Conservation (phyloP, 2,329 filamentous ascomycete species). For the Fusarium albidum region DNA sequence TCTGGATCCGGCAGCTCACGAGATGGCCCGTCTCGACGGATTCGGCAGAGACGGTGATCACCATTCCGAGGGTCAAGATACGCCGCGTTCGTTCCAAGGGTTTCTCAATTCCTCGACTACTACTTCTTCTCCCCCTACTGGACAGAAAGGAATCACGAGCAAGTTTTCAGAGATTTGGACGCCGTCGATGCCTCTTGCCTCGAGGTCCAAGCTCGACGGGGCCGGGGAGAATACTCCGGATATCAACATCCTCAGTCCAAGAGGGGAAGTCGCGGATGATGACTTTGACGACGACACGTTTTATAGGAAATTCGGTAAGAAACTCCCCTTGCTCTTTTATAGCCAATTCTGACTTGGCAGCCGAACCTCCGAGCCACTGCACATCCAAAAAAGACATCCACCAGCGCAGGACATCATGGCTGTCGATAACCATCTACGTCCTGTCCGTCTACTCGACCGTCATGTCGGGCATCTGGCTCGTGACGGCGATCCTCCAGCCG, state of each 20-base stretch:
- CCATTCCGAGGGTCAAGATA: too few species aligned
- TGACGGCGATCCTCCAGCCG: constrained; percentile 68
- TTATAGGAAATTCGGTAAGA: constrained; percentile 44
- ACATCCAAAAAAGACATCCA: constrained; percentile 44
- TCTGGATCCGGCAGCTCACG: constrained; percentile 28
- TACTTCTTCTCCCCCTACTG: constrained; percentile 2
- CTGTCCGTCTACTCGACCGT: constrained; percentile 70
- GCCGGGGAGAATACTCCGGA: constrained; percentile 7
- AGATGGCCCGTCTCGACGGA: constrained; percentile 29
- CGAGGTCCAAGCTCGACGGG: neutral
- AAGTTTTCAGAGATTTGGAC: constrained; percentile 35
- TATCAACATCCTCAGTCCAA: constrained; percentile 23
- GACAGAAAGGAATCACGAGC: constrained; percentile 22
- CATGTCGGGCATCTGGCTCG: constrained; percentile 72
- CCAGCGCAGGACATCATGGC: constrained; percentile 52
- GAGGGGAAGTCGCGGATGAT: constrained; percentile 28
- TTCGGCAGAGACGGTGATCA: constrained; percentile 30
- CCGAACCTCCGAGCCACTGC: constrained; percentile 45
- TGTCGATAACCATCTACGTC: constrained; percentile 55
- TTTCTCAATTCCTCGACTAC: constrained; percentile 20
- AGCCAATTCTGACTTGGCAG: constrained; percentile 19
- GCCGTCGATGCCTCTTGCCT: constrained; percentile 31
- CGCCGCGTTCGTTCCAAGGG: constrained; percentile 33
- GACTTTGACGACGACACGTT: constrained; percentile 44
- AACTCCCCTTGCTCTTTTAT: neutral